Base-by-base conservation (phyloP, 768 basidiomycete genomes). In the Pholiota conissans region DNA sequence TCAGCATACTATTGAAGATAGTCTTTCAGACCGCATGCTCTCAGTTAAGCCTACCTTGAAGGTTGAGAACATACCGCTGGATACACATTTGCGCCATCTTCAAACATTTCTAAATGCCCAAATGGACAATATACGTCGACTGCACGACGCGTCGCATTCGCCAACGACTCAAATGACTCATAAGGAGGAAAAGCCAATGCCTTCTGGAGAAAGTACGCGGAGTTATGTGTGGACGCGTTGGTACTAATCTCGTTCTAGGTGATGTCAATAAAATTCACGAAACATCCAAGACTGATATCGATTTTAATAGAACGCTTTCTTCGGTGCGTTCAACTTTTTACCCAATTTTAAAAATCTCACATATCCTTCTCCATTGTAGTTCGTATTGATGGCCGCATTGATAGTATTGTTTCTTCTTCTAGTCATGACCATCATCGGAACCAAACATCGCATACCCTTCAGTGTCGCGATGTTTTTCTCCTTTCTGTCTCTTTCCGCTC, bases 391-490 rank as follows among this genome's bases (percentile, higher is more conserved):
- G 8, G 68, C 68, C 9, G 65, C 63, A 2, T 63, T 73, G 32
- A 72, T 72, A 48, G 56, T 71, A 20, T 50, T 63, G 13, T 71
- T 69, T 55, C 48, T 70, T 22, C 62, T 66, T 1, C 60, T 75
- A 18, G 69, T 67, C 14, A 58, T 64, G 18, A 57, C 37, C 14
- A 66, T 73, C 30, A 54, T 70, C 16, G 54, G 48, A 11, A 49
- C 63, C 6, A 58, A 45, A 22, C 63, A 65, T 32, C 56, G 34
- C 18, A 63, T 61, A 11, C 61, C 69, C 0, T 73, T 67, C 57
- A 67, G 68, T 32, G 59, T 72, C 22, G 71, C 67, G 18, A 69
- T 70, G 63, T 63, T 74, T 27, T 66, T 75, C 30, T 65, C 69
- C 49, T 65, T 72, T 42, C 64, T 73, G 29, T 64, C 72, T 30